Evolutionary conservation across 345 rosid species (phyloP).

Genomic region (Camelina hispida): DNA sequence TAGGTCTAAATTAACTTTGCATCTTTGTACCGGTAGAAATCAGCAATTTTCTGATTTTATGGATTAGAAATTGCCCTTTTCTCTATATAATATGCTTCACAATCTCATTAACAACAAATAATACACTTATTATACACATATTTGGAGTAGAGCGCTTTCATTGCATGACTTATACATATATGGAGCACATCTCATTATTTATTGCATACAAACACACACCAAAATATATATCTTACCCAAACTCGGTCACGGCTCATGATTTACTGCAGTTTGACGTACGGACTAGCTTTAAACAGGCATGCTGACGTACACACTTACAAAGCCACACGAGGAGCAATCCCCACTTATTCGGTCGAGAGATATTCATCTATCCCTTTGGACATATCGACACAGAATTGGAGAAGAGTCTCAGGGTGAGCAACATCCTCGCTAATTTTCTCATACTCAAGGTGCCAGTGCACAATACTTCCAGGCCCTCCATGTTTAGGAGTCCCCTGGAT

Average conservation of each 20-base stretch:
- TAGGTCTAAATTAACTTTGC: too few species aligned
- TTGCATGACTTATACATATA: not conserved
- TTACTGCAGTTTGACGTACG: not conserved
- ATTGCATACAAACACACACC: slow-evolving; percentile 10
- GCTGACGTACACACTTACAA: not conserved
- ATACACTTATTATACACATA: not conserved
- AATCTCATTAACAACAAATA: too few species aligned
- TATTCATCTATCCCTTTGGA: slow-evolving; percentile 32
- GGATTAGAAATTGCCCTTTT: too few species aligned
- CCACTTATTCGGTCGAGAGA: slow-evolving; percentile 2
- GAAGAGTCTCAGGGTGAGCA: slow-evolving; percentile 30
- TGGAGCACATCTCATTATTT: not conserved
- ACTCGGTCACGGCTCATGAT: not conserved
- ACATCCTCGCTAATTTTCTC: slow-evolving; percentile 25
- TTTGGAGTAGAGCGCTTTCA: not conserved
- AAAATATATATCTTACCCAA: not conserved
- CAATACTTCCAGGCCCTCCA: slow-evolving; percentile 29
- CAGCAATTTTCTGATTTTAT: too few species aligned
- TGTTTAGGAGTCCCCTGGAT: slow-evolving; percentile 35
- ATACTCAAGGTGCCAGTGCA: slow-evolving; percentile 39
- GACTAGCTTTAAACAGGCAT: not conserved
- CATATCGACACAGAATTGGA: slow-evolving; percentile 14
- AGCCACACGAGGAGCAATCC: not conserved
- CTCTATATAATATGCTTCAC: too few species aligned
- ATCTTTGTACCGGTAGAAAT: too few species aligned